phyloP scores from a whole-genome alignment of 2,329 filamentous ascomycete genomes.

The Zarea fungicola region DNA sequence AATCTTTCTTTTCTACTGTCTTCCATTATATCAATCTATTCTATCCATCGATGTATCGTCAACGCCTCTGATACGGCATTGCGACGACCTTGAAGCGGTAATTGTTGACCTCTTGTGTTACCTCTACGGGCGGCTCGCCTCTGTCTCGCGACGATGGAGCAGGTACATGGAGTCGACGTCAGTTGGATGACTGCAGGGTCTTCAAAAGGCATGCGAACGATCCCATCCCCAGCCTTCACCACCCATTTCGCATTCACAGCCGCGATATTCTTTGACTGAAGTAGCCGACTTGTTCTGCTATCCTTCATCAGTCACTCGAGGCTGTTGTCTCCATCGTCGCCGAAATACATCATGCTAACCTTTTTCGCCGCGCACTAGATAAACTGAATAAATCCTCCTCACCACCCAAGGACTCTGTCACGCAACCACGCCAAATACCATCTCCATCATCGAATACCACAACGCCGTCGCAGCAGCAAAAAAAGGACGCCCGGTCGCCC shows the following conservation, averaged over 20 bases:
- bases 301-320: not conserved
- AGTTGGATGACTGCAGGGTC: conserved; percentile 83
- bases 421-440: conserved; percentile 30
- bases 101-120: not conserved
- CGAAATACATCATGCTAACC: conserved; percentile 1
- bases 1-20: not conserved
- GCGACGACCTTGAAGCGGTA: not conserved
- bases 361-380: conserved; percentile 20
- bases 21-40: conserved; percentile 5
- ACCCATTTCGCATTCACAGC: too few relatives aligned
- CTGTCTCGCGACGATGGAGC: conserved; percentile 55
- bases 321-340: not conserved
- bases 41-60: conserved; percentile 6
- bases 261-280: too few relatives aligned
- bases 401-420: conserved; percentile 22
- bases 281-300: too few relatives aligned
- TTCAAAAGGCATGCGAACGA: conserved; percentile 62
- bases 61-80: not conserved
- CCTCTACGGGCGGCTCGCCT: not conserved
- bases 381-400: conserved; percentile 27
- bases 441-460: conserved; percentile 20
- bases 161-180: conserved; percentile 77
- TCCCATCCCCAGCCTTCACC: conserved; percentile 13
- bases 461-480: conserved; percentile 15
- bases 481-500: conserved; percentile 17